These are phyloP conservation scores for Paspalum notatum DNA, from an alignment of 176 grass and related monocot species.

Conservation along the genomic window DNA sequence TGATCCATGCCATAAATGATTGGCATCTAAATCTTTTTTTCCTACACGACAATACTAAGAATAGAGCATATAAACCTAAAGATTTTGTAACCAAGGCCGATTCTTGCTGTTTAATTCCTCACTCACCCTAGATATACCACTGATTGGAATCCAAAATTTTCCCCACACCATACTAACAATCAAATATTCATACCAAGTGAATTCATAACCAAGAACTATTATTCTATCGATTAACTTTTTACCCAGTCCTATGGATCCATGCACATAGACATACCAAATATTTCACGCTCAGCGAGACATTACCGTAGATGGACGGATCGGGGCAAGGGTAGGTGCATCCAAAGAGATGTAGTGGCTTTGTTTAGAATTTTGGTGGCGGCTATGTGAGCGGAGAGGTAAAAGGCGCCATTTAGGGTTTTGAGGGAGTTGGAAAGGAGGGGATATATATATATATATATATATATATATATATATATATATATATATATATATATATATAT, in stretches of 20 bases:
- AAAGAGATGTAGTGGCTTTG: background rate
- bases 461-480: too few relatives aligned
- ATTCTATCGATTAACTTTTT: background rate
- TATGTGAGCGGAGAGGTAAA: background rate
- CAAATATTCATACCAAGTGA: background rate
- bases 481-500: too few relatives aligned
- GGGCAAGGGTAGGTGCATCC: background rate
- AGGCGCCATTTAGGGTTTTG: background rate
- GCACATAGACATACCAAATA: background rate
- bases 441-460: too few relatives aligned
- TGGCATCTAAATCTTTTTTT: too few relatives aligned
- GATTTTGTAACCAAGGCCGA: too few relatives aligned
- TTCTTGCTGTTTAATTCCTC: too few relatives aligned
- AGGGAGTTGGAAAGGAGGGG: background rate
- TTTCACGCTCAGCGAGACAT: background rate
- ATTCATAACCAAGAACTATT: background rate
- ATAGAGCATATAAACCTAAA: too few relatives aligned
- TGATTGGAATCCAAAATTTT: too few relatives aligned
- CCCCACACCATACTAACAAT: too few relatives aligned
- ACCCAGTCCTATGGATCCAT: background rate
- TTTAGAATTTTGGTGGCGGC: background rate
- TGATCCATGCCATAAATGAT: too few relatives aligned
- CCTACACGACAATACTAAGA: too few relatives aligned
- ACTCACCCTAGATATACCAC: too few relatives aligned
- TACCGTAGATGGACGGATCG: background rate